A percentile compares a stretch with the other conserved stretches of the same genome.
Evolutionary conservation across 768 basidiomycete species (phyloP).

Genomic region (Cystoderma amianthinum): DNA sequence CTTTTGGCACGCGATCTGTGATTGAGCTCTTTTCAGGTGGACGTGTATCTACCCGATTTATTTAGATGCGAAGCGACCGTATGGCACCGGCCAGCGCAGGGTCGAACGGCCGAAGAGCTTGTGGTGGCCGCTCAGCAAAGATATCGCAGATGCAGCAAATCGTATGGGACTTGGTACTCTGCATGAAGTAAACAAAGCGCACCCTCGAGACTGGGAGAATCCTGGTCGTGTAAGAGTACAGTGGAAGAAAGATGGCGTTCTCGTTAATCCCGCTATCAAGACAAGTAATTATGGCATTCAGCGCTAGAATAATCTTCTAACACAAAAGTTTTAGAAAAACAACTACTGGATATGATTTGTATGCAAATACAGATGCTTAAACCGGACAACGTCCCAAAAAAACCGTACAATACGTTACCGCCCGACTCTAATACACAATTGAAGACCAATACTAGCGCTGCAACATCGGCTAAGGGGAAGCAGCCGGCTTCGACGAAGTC

Average conservation of each 20-base stretch:
- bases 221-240: conserved; percentile 92
- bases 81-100: conserved; percentile 76
- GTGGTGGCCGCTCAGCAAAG: conserved; percentile 95
- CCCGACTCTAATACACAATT: conserved; percentile 18
- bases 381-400: conserved; percentile 61
- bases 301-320: no score
- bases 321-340: conserved; percentile 77
- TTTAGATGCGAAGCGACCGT: conserved; percentile 90
- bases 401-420: conserved; percentile 43
- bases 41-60: conserved; percentile 96
- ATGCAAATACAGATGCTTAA: conserved; percentile 67
- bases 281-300: no score
- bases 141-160: conserved; percentile 81
- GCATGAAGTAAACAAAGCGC: conserved; percentile 85
- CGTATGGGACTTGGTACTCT: conserved; percentile 73
- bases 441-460: conserved; percentile 20
- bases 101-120: conserved; percentile 72
- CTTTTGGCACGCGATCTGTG: conserved; percentile 1
- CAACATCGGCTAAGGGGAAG: conserved; percentile 41
- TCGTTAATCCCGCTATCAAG: conserved; percentile 63
- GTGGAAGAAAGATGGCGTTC: conserved; percentile 75
- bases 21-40: conserved; percentile 51
- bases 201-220: conserved; percentile 98
- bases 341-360: conserved; percentile 68
- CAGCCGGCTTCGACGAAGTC: conserved; percentile 38